phyloP scores from a whole-genome alignment of 2,329 filamentous ascomycete genomes.

The Rhynchosporium agropyri region DNA sequence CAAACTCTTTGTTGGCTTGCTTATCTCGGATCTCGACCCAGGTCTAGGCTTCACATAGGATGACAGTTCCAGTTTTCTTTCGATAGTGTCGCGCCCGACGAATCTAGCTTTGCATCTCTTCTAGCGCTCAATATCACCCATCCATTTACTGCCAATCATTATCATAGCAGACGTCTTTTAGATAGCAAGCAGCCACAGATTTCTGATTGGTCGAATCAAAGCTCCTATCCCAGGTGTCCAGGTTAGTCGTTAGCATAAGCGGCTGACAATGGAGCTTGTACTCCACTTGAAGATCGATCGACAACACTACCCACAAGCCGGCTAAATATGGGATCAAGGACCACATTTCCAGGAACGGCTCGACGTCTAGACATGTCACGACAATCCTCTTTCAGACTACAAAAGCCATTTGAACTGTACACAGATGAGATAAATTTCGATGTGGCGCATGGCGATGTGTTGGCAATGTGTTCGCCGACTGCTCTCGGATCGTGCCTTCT shows the following conservation, averaged over 20 bases:
- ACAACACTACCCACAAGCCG: not conserved
- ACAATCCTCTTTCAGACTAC: not conserved
- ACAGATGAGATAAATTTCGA: not conserved
- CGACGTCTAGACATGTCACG: not conserved
- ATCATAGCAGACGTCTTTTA: not conserved
- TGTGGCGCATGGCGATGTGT: conserved; percentile 5
- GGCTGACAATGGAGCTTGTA: no score
- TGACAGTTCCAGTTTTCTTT: not conserved
- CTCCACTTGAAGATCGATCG: not conserved
- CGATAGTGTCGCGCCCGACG: not conserved
- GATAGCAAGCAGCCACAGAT: no score
- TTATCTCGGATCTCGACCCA: conserved; percentile 8
- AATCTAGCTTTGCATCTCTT: not conserved
- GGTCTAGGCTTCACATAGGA: not conserved
- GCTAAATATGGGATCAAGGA: not conserved
- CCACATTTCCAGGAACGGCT: not conserved
- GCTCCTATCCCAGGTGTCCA: no score
- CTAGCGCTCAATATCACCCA: not conserved
- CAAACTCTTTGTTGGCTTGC: not conserved
- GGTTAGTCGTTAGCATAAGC: no score
- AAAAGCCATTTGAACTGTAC: not conserved
- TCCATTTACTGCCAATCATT: not conserved
- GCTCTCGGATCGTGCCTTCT: not conserved
- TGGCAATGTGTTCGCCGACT: conserved; percentile 9
- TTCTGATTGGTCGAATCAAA: no score